A percentile compares a stretch with the other conserved stretches of the same genome.
Conservation (phyloP, 106 monocot species). For the Amphibolis antarctica region DNA sequence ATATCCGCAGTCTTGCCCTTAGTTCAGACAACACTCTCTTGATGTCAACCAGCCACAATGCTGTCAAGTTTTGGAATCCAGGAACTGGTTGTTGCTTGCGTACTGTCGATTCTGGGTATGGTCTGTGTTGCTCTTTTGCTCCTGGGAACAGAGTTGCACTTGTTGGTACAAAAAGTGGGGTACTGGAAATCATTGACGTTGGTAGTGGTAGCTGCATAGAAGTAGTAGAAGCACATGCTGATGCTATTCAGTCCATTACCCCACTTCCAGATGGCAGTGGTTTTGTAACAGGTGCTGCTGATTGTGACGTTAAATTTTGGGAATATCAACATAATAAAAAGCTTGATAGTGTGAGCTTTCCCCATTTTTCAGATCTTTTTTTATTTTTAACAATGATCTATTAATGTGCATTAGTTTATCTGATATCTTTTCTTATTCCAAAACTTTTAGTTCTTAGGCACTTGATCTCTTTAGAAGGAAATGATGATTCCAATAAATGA, state of each 20-base stretch:
- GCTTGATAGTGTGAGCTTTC: conserved; percentile 42
- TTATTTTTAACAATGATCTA: too few species aligned
- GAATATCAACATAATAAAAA: conserved; percentile 57
- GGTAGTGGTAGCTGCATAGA: conserved; percentile 68
- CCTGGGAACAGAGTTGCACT: conserved; percentile 66
- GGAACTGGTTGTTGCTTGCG: conserved; percentile 73
- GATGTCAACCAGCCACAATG: conserved; percentile 92
- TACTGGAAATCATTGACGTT: conserved; percentile 79
- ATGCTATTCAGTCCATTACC: conserved; percentile 49
- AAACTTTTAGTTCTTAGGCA: too few species aligned
- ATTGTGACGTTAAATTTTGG: conserved; percentile 91
- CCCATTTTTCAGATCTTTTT: background rate
- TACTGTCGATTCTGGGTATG: conserved; percentile 82
- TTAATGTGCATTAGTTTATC: too few species aligned
- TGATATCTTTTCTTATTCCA: too few species aligned
- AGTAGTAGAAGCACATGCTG: conserved; percentile 61
- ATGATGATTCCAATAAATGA: too few species aligned
- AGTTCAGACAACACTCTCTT: conserved; percentile 68
- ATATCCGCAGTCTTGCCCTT: conserved; percentile 72
- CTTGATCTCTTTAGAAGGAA: too few species aligned
- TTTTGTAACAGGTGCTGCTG: conserved; percentile 78
- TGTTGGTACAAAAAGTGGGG: conserved; percentile 79
- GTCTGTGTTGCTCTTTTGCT: conserved; percentile 69
- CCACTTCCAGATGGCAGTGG: conserved; percentile 56
- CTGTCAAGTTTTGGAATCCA: conserved; percentile 93